Evolutionary conservation across 768 basidiomycete genomes (phyloP).

Genomic region (Multifurca ochricompacta): DNA sequence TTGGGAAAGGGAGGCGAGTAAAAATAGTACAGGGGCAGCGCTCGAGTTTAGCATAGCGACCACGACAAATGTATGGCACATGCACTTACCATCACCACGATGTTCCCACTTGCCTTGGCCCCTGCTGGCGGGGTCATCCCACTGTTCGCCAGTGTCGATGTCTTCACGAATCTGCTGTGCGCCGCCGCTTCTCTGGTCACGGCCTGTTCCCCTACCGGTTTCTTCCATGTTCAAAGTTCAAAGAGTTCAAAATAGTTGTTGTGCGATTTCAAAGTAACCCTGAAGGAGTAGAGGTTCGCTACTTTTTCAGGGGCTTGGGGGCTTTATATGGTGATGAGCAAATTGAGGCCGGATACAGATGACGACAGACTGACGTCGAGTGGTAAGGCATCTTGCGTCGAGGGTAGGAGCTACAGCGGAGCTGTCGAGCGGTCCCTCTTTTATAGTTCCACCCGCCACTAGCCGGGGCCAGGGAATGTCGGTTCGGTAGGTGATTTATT

Average conservation of each 20-base stretch:
- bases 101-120: conserved; percentile 10
- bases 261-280: not conserved
- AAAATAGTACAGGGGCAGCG: no score
- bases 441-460: no score
- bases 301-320: not conserved
- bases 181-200: not conserved
- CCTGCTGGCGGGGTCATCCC: not conserved
- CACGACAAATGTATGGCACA: no score
- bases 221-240: conserved; percentile 5
- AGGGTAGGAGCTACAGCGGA: not conserved
- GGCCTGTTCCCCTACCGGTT: not conserved
- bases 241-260: not conserved
- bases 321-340: conserved; percentile 2
- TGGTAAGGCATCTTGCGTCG: not conserved
- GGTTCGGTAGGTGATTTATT: no score
- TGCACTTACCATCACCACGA: not conserved
- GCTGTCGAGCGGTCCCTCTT: not conserved
- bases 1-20: not conserved
- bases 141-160: not conserved
- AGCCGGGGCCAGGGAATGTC: no score
- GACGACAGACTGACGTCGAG: conserved; percentile 6
- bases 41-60: no score
- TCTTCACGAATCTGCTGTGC: not conserved
- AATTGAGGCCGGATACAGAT: not conserved
- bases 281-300: not conserved